phyloP scores from a whole-genome alignment of 2,329 filamentous ascomycete species.

The Colletotrichum sp. region DNA sequence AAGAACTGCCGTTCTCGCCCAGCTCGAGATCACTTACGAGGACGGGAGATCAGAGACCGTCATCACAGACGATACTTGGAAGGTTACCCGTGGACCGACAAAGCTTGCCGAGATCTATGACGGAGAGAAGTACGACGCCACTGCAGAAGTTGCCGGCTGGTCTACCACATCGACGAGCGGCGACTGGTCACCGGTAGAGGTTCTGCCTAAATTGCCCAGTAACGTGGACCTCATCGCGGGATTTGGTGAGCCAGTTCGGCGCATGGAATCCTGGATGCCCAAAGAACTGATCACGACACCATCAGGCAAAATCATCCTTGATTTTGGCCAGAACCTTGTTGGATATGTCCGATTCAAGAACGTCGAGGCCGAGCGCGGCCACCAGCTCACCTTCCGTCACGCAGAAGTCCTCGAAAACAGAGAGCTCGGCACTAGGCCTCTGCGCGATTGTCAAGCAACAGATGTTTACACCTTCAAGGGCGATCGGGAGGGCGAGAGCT shows the following conservation, averaged over 20 bases:
- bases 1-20: background rate
- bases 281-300: conserved; percentile 31
- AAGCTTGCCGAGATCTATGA: conserved; percentile 20
- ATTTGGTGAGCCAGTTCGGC: background rate
- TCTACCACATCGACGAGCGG: background rate
- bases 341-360: conserved; percentile 33
- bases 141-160: background rate
- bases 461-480: conserved; percentile 37
- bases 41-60: background rate
- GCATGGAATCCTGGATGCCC: conserved; percentile 31
- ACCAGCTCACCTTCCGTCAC: conserved; percentile 37
- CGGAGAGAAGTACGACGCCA: conserved; percentile 19
- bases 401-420: conserved; percentile 47
- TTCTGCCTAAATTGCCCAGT: background rate
- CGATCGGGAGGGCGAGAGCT: conserved; percentile 25
- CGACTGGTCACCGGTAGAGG: background rate
- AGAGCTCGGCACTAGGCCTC: conserved; percentile 41
- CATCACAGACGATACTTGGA: background rate
- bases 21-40: background rate
- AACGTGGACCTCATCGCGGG: background rate
- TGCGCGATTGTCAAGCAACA: conserved; percentile 37
- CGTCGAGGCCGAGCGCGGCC: conserved; percentile 23
- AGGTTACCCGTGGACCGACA: background rate
- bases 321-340: conserved; percentile 51
- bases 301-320: conserved; percentile 40